These are phyloP conservation scores for Vitellaria paradoxa DNA, from an alignment of 179 eudicot species.

Conservation along the genomic window DNA sequence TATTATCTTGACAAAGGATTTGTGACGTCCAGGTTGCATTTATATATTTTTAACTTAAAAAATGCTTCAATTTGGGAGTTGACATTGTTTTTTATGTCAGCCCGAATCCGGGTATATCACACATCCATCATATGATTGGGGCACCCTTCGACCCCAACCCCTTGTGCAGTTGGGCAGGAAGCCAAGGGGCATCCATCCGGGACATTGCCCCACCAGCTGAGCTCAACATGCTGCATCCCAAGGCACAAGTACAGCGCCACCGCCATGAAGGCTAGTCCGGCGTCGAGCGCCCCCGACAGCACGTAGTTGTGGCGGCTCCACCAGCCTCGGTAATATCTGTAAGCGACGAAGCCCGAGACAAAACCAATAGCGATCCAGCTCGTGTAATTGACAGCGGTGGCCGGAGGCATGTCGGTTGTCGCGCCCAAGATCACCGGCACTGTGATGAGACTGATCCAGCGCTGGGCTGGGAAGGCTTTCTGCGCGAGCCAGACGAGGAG, in stretches of 20 bases:
- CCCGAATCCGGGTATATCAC: too few species aligned
- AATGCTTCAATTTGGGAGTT: too few species aligned
- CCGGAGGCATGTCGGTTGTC: conserved; percentile 55
- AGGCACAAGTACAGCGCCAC: conserved; percentile 29
- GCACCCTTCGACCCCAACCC: conserved; percentile 32
- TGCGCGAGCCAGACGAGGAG: conserved; percentile 39
- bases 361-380: conserved; percentile 57
- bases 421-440: conserved; percentile 51
- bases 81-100: too few species aligned
- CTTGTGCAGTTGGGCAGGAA: conserved; percentile 39
- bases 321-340: conserved; percentile 33
- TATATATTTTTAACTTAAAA: too few species aligned
- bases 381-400: conserved; percentile 49
- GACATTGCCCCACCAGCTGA: conserved; percentile 41
- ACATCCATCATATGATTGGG: conserved; percentile 17
- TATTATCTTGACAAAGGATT: too few species aligned
- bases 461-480: conserved; percentile 42
- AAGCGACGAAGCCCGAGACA: conserved; percentile 47
- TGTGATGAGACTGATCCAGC: conserved; percentile 43
- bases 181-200: conserved; percentile 40
- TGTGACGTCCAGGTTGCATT: too few species aligned
- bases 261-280: conserved; percentile 44
- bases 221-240: conserved; percentile 6
- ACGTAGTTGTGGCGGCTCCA: conserved; percentile 40
- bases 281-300: conserved; percentile 38